Conservation (phyloP, 495 filamentous ascomycete species). For the Neurospora sp. region DNA sequence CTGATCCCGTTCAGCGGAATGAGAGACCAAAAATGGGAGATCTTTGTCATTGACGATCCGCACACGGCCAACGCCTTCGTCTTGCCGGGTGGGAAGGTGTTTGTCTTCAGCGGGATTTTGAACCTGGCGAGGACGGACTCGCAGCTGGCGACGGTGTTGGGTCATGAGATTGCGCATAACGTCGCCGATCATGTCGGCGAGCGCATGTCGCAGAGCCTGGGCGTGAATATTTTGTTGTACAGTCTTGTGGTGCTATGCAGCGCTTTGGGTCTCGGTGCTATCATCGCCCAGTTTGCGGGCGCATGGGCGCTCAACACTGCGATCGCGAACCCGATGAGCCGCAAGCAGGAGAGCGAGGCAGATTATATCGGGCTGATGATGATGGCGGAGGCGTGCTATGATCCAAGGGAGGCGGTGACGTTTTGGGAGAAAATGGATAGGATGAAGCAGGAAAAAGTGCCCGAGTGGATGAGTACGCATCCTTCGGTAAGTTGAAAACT, state of each 20-base stretch:
- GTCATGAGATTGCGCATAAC: conserved; percentile 93
- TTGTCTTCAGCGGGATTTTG: conserved; percentile 80
- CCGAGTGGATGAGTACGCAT: conserved; percentile 81
- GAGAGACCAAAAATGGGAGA: conserved; percentile 59
- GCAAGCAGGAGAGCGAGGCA: conserved; percentile 57
- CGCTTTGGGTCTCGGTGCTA: conserved; percentile 34
- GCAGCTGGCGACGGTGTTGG: conserved; percentile 73
- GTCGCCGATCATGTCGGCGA: conserved; percentile 74
- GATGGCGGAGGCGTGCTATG: conserved; percentile 51
- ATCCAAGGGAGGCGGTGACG: conserved; percentile 60
- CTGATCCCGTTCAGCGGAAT: conserved; percentile 62
- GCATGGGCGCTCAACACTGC: conserved; percentile 47
- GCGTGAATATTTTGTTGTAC: conserved; percentile 45
- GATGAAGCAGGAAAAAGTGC: conserved; percentile 44
- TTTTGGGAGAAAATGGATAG: conserved; percentile 74
- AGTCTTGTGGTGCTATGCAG: conserved; percentile 40
- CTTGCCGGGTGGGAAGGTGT: conserved; percentile 85
- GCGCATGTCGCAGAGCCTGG: conserved; percentile 53
- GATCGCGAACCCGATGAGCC: conserved; percentile 57
- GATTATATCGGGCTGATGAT: conserved; percentile 81
- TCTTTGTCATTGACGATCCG: conserved; percentile 69
- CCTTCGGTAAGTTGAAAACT: conserved; percentile 49
- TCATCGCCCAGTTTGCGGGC: conserved; percentile 30
- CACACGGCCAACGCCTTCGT: conserved; percentile 71
- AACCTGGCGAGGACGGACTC: conserved; percentile 60